These are phyloP conservation scores for Salvia sclarea DNA, from an alignment of 305 asterid genomes.

Conservation along the genomic window DNA sequence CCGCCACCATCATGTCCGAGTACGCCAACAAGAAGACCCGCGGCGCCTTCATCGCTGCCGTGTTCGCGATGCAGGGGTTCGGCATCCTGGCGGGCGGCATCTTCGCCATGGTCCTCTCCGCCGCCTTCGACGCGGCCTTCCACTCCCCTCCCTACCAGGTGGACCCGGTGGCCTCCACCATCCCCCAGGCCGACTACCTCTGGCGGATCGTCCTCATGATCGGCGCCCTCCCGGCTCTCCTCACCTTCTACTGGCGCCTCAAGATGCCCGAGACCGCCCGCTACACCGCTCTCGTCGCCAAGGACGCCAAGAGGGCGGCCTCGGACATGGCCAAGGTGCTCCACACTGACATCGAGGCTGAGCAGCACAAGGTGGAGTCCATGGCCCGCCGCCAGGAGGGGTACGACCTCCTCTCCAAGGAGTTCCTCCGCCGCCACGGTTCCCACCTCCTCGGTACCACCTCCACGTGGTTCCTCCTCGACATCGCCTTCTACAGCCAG, in stretches of 20 bases:
- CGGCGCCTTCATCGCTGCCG: constrained; percentile 45
- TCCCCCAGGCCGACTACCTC: constrained; percentile 40
- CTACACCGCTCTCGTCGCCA: constrained; percentile 46
- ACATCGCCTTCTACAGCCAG: constrained; percentile 13
- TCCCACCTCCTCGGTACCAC: constrained; percentile 39
- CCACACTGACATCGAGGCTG: constrained; percentile 36
- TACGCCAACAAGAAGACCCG: constrained; percentile 42
- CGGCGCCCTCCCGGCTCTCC: constrained; percentile 41
- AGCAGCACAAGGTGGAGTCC: constrained; percentile 19
- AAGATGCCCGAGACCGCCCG: constrained; percentile 52
- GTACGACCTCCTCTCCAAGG: constrained; percentile 30
- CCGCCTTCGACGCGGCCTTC: constrained; percentile 22
- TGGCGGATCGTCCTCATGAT: constrained; percentile 42
- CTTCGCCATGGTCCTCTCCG: constrained; percentile 39
- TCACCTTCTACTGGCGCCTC: constrained; percentile 43
- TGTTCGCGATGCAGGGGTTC: constrained; percentile 48
- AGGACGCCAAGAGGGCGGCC: constrained; percentile 38
- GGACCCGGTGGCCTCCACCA: constrained; percentile 31
- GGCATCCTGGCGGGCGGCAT: constrained; percentile 45
- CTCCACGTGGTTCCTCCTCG: constrained; percentile 43
- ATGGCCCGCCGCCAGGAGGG: not conserved
- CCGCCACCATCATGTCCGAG: constrained; percentile 50
- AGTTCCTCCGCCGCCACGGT: constrained; percentile 37
- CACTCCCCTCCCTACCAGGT: constrained; percentile 36
- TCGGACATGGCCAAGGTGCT: constrained; percentile 43